Evolutionary conservation across 2,329 filamentous ascomycete genomes (phyloP).

Genomic region (Coniochaeta sp.): DNA sequence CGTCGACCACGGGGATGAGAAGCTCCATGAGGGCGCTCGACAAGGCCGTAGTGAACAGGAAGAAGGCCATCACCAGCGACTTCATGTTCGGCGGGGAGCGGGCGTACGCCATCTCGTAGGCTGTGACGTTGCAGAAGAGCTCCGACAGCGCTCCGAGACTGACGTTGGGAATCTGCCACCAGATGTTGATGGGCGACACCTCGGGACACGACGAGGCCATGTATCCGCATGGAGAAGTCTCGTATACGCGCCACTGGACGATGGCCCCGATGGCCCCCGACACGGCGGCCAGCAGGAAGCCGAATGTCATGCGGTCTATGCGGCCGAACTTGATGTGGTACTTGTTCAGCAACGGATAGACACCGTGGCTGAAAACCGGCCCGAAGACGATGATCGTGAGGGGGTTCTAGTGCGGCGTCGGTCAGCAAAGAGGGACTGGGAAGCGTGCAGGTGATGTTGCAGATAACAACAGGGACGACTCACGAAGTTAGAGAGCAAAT

Average conservation of each 20-base stretch:
- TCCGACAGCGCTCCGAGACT: slow-evolving; percentile 45
- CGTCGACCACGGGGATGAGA: slow-evolving; percentile 30
- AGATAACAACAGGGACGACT: too few species aligned
- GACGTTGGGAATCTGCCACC: slow-evolving; percentile 43
- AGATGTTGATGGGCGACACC: slow-evolving; percentile 39
- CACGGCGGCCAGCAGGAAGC: slow-evolving; percentile 38
- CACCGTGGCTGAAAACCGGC: slow-evolving; percentile 39
- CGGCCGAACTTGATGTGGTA: slow-evolving; percentile 47
- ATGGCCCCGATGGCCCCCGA: slow-evolving; percentile 43
- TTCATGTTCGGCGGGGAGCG: slow-evolving; percentile 61
- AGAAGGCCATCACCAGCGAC: slow-evolving; percentile 48
- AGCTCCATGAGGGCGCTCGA: slow-evolving; percentile 42
- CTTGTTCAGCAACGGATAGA: slow-evolving; percentile 52
- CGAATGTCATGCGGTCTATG: slow-evolving; percentile 48
- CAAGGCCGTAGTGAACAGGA: slow-evolving; percentile 50
- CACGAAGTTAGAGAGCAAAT: slow-evolving; percentile 48
- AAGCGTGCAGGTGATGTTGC: too few species aligned
- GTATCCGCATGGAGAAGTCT: slow-evolving; percentile 44
- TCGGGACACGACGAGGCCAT: slow-evolving; percentile 30
- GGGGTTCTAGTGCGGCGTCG: slow-evolving; percentile 30
- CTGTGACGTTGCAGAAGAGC: slow-evolving; percentile 54
- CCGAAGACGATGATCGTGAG: slow-evolving; percentile 52
- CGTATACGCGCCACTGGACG: slow-evolving; percentile 53
- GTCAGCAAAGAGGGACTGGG: too few species aligned
- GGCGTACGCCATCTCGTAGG: slow-evolving; percentile 61